Conservation (phyloP, 371 early-diverging fungal genomes). For the Lichtheimia corymbifera region DNA sequence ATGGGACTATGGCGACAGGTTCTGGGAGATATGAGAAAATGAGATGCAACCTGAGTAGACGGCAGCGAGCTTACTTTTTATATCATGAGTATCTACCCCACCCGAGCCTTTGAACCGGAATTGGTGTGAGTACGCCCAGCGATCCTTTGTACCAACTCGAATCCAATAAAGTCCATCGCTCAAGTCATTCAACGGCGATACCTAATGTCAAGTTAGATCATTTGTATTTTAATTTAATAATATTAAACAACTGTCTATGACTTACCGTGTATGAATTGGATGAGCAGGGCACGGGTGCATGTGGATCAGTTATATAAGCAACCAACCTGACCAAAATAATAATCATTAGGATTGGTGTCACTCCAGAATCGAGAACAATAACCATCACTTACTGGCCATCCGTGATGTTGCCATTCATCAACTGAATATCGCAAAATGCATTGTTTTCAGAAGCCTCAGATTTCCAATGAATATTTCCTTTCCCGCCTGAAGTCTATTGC, state of each 20-base stretch:
- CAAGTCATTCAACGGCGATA: constrained; percentile 11
- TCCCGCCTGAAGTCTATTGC: background rate
- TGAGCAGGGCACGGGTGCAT: constrained; percentile 3
- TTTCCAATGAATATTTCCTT: constrained; percentile 1
- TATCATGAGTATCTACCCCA: background rate
- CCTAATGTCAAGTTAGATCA: background rate
- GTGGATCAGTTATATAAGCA: constrained; percentile 3
- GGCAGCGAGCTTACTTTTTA: background rate
- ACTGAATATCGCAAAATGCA: background rate
- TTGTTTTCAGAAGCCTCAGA: background rate
- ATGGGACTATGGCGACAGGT: no score
- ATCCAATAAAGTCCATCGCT: constrained; percentile 10
- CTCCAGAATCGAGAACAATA: no score
- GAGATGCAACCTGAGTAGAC: no score
- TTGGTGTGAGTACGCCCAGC: constrained; percentile 22
- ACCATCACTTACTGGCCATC: constrained; percentile 5
- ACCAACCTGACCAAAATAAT: background rate
- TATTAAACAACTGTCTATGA: background rate
- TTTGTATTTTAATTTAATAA: background rate
- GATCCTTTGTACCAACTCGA: constrained; percentile 23
- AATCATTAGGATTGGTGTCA: background rate
- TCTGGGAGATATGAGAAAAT: no score
- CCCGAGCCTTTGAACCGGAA: constrained; percentile 25
- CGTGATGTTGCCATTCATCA: constrained; percentile 2
- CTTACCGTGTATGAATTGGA: background rate